These are phyloP conservation scores for Stagonosporopsis cucurbitacearum DNA, from an alignment of 2,329 filamentous ascomycete species.

Conservation along the genomic window DNA sequence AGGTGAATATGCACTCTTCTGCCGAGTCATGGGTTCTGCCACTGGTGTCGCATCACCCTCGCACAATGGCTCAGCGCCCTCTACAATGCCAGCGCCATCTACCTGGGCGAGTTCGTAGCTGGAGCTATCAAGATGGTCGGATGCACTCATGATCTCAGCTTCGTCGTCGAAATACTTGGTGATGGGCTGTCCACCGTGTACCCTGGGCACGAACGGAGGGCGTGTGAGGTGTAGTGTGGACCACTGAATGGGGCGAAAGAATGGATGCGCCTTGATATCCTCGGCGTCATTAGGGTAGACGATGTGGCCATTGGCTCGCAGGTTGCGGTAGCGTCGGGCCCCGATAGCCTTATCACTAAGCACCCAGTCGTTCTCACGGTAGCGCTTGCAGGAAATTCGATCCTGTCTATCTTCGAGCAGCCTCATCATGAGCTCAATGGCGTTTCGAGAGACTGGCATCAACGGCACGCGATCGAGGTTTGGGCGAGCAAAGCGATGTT, in stretches of 20 bases:
- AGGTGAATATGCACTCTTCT: not conserved
- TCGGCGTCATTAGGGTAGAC: slow-evolving; percentile 85
- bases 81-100: slow-evolving; percentile 3
- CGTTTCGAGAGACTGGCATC: slow-evolving; percentile 68
- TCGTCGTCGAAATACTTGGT: slow-evolving; percentile 92
- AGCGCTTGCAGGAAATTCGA: slow-evolving; percentile 78
- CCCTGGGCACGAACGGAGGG: slow-evolving; percentile 81
- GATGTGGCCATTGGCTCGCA: slow-evolving; percentile 60
- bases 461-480: slow-evolving; percentile 53
- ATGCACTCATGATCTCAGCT: slow-evolving; percentile 63
- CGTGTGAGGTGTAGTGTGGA: slow-evolving; percentile 70
- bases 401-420: slow-evolving; percentile 77
- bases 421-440: slow-evolving; percentile 76
- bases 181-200: slow-evolving; percentile 58
- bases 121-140: slow-evolving; percentile 45
- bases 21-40: not conserved
- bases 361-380: slow-evolving; percentile 68
- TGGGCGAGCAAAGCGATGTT: slow-evolving; percentile 59
- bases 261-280: slow-evolving; percentile 87
- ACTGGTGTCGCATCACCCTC: slow-evolving; percentile 1
- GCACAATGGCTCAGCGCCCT: slow-evolving; percentile 5
- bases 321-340: slow-evolving; percentile 34
- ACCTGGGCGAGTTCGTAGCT: slow-evolving; percentile 34
- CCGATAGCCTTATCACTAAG: slow-evolving; percentile 35
- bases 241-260: slow-evolving; percentile 84